Conservation (phyloP, 2,329 filamentous ascomycete species). For the Akanthomyces dipterigenus region DNA sequence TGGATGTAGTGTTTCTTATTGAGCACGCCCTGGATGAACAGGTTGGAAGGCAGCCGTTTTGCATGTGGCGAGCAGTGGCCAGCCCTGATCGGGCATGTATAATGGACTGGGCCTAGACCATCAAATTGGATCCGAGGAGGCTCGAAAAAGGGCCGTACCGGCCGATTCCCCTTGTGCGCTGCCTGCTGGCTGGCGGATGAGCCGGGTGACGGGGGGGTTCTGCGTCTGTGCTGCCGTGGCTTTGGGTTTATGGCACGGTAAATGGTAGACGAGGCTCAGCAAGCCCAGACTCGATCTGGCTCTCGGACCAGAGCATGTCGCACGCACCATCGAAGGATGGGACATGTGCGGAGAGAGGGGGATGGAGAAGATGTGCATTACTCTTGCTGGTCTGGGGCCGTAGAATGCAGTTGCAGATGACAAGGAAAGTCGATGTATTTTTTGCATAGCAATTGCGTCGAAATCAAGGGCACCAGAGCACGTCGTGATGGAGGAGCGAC, state of each 20-base stretch:
- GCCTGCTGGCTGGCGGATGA: background rate
- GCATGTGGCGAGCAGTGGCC: background rate
- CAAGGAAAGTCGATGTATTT: background rate
- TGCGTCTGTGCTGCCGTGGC: slow-evolving; percentile 1
- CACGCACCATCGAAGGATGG: no score
- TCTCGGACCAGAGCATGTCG: background rate
- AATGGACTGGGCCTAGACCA: slow-evolving; percentile 6
- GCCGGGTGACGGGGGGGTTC: background rate
- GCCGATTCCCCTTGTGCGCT: background rate
- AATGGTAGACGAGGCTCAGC: background rate
- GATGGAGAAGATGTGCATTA: no score
- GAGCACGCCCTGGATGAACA: background rate
- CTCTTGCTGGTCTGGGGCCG: background rate
- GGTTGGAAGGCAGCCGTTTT: background rate
- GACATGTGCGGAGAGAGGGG: background rate
- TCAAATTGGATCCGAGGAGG: background rate
- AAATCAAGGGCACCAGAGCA: background rate
- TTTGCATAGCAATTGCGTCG: background rate
- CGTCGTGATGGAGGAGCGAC: background rate
- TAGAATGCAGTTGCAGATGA: background rate
- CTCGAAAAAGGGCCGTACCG: background rate
- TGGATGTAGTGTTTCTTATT: background rate
- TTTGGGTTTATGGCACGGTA: background rate
- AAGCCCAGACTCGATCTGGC: background rate
- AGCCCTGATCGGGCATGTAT: background rate